Evolutionary conservation across 192 early-diverging fungal species (phyloP).

Genomic region (Jimgerdemannia flammicorona): DNA sequence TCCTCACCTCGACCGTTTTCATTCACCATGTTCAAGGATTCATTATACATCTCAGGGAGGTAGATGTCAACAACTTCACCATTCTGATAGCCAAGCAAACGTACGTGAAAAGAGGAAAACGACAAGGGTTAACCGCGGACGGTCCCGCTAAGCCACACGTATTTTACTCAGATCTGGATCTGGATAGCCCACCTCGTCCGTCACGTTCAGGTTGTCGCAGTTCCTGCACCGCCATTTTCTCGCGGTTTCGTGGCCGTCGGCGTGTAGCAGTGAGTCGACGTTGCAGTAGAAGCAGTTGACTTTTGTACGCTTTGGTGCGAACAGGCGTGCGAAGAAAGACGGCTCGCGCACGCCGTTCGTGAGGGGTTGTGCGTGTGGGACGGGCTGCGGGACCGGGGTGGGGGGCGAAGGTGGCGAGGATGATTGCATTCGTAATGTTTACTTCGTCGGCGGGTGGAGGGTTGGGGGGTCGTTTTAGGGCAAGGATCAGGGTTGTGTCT

Average conservation of each 20-base stretch:
- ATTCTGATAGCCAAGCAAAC: constrained; percentile 4
- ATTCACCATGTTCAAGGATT: background rate
- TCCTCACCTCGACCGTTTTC: background rate
- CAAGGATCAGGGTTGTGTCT: background rate
- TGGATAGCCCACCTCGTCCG: constrained; percentile 7
- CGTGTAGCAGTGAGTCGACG: constrained; percentile 5
- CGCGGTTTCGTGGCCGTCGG: constrained; percentile 6
- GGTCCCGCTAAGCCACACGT: too few relatives aligned
- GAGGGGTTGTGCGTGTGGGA: background rate
- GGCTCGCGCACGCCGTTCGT: background rate
- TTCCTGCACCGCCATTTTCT: constrained; percentile 10
- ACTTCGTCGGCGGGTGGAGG: background rate
- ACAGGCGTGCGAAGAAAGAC: background rate
- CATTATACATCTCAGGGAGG: constrained; percentile 14
- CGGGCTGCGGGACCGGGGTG: background rate
- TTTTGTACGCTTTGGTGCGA: background rate
- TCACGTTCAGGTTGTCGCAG: constrained; percentile 12
- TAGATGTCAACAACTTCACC: constrained; percentile 11
- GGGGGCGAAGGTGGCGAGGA: background rate
- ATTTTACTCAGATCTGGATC: too few relatives aligned
- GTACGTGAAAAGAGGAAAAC: too few relatives aligned
- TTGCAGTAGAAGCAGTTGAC: constrained; percentile 16
- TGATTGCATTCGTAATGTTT: too few relatives aligned
- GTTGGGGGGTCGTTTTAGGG: background rate
- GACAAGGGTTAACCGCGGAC: too few relatives aligned